Base-by-base conservation (phyloP, 768 basidiomycete genomes). In the Boletus rubroflammeus region DNA sequence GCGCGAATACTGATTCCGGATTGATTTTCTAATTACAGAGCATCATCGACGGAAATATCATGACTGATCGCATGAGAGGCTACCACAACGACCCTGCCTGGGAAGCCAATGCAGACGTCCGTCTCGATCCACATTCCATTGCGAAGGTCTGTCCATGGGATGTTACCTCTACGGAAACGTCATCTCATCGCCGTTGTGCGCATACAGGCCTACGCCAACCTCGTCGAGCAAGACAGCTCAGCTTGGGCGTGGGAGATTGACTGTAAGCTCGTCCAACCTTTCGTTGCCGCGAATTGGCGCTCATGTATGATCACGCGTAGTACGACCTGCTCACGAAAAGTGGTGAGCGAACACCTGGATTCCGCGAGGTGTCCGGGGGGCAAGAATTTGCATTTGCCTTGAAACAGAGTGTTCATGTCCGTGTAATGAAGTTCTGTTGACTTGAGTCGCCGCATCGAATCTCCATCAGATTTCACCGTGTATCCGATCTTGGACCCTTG, bases 201-300 rank as follows among this genome's bases (percentile, higher is more conserved):
- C 26, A 19, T 47, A 10, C 56, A 90, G 88, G 71, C 83, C 1
- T 88, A 89, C 62, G 70, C 86, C 32, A 81, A 80, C 63, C 80
- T 91, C 19, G 78, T 74, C 7, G 78, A 82, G 47, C 89, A 90
- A 70, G 85, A 87, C 49, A 77, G 81, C 28, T 85, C 85, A 38
- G 79, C 85, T 6, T 87, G 81, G 85, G 84, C 86, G 9, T 91
- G 87, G 86, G 88, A 90, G 64, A 75, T 91, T 28, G 88, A 90
- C 58, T 73, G 88, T 89, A 63, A 74, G 86, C 72, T 3, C 47
- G 19, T 23, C 41, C 5, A 2, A 17, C 15, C 8, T 41, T 31
- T 3, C 34, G 2, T 42, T 35, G 13, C 19, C 7, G 2, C 25
- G n/a, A 31, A 46, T 35, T 26, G 13, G 6, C 31, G 13, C 32